phyloP scores from a whole-genome alignment of 768 basidiomycete genomes.

The Termitomyces titanicus region DNA sequence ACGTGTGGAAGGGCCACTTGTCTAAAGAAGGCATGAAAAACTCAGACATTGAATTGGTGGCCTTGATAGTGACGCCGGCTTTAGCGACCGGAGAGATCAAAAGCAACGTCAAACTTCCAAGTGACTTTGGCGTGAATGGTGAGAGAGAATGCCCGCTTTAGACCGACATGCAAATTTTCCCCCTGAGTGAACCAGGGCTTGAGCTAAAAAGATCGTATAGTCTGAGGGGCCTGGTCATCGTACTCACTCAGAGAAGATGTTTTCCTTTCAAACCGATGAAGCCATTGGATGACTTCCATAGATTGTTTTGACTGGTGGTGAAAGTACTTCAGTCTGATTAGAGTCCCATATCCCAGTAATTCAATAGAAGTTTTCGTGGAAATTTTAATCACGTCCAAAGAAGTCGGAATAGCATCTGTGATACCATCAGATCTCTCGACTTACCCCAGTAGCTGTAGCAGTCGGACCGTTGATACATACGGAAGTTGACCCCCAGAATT shows the following conservation, averaged over 20 bases:
- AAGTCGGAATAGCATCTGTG: constrained; percentile 7
- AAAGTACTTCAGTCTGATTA: not conserved
- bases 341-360: constrained; percentile 9
- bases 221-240: not conserved
- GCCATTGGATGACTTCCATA: too few relatives aligned
- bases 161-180: not conserved
- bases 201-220: not conserved
- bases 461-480: not conserved
- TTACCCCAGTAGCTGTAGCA: constrained; percentile 3
- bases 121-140: constrained; percentile 6
- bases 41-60: constrained; percentile 17
- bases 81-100: constrained; percentile 4
- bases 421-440: constrained; percentile 10
- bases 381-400: not conserved
- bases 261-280: not conserved
- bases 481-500: too few relatives aligned
- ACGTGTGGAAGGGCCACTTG: constrained; percentile 19
- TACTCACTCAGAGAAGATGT: not conserved
- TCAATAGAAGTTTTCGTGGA: not conserved
- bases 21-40: constrained; percentile 18
- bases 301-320: not conserved
- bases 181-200: not conserved
- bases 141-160: constrained; percentile 6
- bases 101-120: constrained; percentile 4
- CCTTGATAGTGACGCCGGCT: constrained; percentile 24